Conservation (phyloP, 1,139 yeast species). For the Saccharomyces hybrid region DNA sequence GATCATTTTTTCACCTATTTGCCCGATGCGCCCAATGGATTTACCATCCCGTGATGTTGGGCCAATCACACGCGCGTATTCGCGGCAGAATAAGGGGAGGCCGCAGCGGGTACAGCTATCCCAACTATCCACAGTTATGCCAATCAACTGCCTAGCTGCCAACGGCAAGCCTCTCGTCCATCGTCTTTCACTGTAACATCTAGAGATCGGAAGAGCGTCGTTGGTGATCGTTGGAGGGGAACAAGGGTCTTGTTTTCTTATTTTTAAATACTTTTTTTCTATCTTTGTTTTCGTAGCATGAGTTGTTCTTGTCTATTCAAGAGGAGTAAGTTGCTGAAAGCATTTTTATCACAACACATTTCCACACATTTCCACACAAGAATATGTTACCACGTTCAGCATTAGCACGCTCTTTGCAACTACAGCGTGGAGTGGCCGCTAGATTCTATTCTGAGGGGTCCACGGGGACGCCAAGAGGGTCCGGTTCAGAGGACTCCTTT, state of each 20-base stretch:
- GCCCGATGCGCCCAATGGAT: neutral
- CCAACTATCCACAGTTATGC: neutral
- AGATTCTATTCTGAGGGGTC: constrained; percentile 43
- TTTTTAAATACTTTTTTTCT: neutral
- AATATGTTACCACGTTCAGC: constrained; percentile 23
- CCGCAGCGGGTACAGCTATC: neutral
- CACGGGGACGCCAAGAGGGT: constrained; percentile 45
- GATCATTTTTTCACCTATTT: neutral
- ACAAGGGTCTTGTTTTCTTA: neutral
- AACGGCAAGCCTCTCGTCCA: neutral
- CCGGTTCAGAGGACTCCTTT: constrained; percentile 46
- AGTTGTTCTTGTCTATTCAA: neutral
- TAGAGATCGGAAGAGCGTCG: no score
- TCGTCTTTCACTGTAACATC: neutral
- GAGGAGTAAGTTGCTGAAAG: neutral
- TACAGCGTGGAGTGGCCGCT: constrained; percentile 23
- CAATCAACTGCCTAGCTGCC: neutral
- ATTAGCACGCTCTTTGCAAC: constrained; percentile 27
- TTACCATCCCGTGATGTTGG: neutral
- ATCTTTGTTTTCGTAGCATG: neutral
- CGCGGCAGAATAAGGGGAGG: neutral
- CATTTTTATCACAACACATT: neutral
- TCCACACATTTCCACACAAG: constrained; percentile 8
- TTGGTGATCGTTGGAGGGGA: neutral
- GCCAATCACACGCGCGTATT: neutral